Conservation (phyloP, 1,139 yeast species). For the Diutina neorugosa region DNA sequence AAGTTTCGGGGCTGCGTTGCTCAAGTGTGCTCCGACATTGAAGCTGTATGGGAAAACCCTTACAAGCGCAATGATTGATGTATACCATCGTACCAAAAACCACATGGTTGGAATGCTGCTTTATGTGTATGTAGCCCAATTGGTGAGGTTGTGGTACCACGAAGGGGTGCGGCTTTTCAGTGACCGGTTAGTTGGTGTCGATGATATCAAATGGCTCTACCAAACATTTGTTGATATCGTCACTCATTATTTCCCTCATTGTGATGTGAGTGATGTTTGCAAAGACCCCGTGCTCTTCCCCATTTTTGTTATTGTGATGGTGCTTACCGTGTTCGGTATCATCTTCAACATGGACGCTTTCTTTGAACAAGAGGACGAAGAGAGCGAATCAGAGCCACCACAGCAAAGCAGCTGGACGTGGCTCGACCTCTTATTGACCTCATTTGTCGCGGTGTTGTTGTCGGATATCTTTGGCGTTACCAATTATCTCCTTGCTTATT, state of each 20-base stretch:
- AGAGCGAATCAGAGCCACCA: too few relatives aligned
- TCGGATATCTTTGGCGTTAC: too few relatives aligned
- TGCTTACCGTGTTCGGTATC: too few relatives aligned
- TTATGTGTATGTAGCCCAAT: constrained; percentile 45
- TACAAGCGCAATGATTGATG: constrained; percentile 55
- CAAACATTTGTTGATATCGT: constrained; percentile 28
- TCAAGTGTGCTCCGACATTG: constrained; percentile 55
- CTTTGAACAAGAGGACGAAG: too few relatives aligned
- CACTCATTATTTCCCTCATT: constrained; percentile 32
- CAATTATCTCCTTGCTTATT: too few relatives aligned
- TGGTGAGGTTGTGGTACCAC: constrained; percentile 67
- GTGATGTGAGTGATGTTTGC: constrained; percentile 23
- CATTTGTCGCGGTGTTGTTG: too few relatives aligned
- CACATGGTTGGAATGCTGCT: constrained; percentile 27
- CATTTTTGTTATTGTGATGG: too few relatives aligned
- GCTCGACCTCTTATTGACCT: too few relatives aligned
- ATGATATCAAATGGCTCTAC: constrained; percentile 44
- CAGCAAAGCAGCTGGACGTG: too few relatives aligned
- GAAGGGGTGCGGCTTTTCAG: constrained; percentile 70
- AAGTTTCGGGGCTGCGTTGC: too few relatives aligned
- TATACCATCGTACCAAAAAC: constrained; percentile 37
- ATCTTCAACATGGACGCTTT: too few relatives aligned
- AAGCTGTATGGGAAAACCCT: constrained; percentile 40
- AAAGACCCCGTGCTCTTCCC: constrained; percentile 46
- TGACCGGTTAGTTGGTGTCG: constrained; percentile 46